Base-by-base conservation (phyloP, 2,329 filamentous ascomycete genomes). In the Aspergillus vadensis region DNA sequence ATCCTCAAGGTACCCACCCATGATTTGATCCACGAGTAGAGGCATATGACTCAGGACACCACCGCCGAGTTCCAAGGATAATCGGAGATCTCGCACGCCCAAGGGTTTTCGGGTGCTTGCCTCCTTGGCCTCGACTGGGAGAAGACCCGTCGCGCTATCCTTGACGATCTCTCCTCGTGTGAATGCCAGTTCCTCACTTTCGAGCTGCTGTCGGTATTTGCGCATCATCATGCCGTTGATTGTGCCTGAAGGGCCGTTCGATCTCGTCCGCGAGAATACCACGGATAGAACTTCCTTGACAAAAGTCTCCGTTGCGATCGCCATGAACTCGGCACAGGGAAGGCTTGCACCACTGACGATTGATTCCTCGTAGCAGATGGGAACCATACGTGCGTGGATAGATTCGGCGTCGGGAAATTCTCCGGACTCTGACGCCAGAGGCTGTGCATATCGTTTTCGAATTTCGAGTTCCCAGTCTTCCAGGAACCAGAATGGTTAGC, bases 111-210 rank as follows among this genome's bases (percentile, higher is more conserved):
- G 83, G 67, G 89, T 86, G 58, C 86, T 86, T 15, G 90, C 88
- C 56, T 89, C 88, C 72, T 90, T 92, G 3, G 90, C 86, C 75
- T 97, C 92, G 38, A 92, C 80, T 0, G 93, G 94, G 5, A 97
- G 78, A 27, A 96, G 77, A 1, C 92, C 92, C 51, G 85, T 88
- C 19, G 78, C 76, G 61, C 90, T 88, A 60, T 92, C 91, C 66
- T 91, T 84, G 17, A 85, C 81, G 1, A 96, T 74, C 67, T 93
- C 90, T 4, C 92, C 92, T n/a, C 86, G 83, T 43, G 87, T 83
- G 25, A 86, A 87, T 0, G 86, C 85, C 47, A 89, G 84, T 72
- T 97, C 92, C 74, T 97, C 93, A 50, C 82, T 81, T 57, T 87
- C 86, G 10, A 97, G 82, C 72, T 91, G 90, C 60, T 85, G 83